Evolutionary conservation across 352 stramenopile genomes (phyloP), one percentile per base, ranked within the genome.

Genomic region (Phytophthora europaea): DNA sequence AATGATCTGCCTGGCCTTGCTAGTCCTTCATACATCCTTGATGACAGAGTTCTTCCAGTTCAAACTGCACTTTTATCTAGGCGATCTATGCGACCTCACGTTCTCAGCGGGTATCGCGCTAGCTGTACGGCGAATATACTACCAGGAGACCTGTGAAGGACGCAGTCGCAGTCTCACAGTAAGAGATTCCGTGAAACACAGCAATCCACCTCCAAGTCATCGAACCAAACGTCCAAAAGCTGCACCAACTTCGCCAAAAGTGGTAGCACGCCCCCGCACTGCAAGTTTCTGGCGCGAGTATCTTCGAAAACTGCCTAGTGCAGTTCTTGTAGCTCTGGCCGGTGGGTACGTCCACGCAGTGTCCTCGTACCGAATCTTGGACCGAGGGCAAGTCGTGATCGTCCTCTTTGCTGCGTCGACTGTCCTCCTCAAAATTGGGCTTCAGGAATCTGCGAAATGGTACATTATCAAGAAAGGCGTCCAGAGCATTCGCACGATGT

Each of bases 41-140:
- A 61, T 59, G 47, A 22, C 36, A 13, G 12, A 61, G 47, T 15
- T 52, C 12, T 64, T 63, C 26, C 45, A 45, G 12, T 58, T 72
- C 55, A 74, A 66, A 23, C 9, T 67, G 15, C 65, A 80, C 18
- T 83, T 79, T 62, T 83, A 83, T 48, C 18, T 72, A 7, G 68
- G 64, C 12, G 52, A 57, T 18, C 22, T 54, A 47, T 67, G 31
- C 4, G 9, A 23, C 63, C 56, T 36, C 71, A 67, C 43, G 2
- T 69, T 12, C 55, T 51, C 26, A 36, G 38, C 55, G 10, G 57
- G 57, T 2, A 50, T 70, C 5, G 22, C 51, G 7, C 15, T 65
- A 34, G 31, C 34, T 7, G 38, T 43, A 3, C 51, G 62, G 4
- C 33, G 28, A 15, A 73, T 74, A 33, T 73, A 52, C 56, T 62